Base-by-base conservation (phyloP, 2,329 filamentous ascomycete species). In the Ophiostoma pallidulum region DNA sequence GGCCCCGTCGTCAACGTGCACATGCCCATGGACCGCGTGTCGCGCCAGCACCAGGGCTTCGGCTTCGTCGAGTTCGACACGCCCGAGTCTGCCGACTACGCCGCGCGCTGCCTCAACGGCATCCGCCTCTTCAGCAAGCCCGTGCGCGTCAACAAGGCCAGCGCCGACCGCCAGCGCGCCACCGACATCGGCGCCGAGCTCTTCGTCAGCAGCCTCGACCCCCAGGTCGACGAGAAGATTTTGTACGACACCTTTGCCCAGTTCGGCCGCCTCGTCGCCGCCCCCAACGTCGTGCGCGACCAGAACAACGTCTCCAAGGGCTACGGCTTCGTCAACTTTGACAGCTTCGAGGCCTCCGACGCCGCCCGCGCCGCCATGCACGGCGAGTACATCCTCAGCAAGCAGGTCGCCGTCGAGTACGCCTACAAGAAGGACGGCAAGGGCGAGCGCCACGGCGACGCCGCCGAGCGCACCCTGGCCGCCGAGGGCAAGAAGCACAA, bases 401-500 rank as follows among this genome's bases (percentile, higher is more conserved):
- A 95, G 70, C 86, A 95, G 65, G 84, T 97, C 58, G 86, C 85
- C 3, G 92, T 98, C 38, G 91, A 97, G 66, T 98, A 97, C 65
- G 92, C 92, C 33, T 97, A 95, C 77, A 98, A 98, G 75, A 97
- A 97, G 68, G 92, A 98, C 60, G 92, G 92, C 57, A 95, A 95
- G 69, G 91, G 91, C 58, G 91, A 97, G 69, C 76, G 92, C 50
- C 92, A 98, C 62, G 92, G 92, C 58, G 92, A 98, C 63, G 78
- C 89, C 58, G 92, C 92, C 26, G 92, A 98, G 68, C 77, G 92
- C 60, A 85, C 88, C 71, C 78, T 98, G 40, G 92, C 92, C 26
- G 82, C 85, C 24, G 86, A 96, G 67, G 92, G 90, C 49, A 91
- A 91, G 68, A 91, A 90, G 63, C 87, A 96, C 65, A 95, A 95